These are phyloP conservation scores for Metarhizium sp. DNA, from an alignment of 2,329 filamentous ascomycete species.

Conservation along the genomic window DNA sequence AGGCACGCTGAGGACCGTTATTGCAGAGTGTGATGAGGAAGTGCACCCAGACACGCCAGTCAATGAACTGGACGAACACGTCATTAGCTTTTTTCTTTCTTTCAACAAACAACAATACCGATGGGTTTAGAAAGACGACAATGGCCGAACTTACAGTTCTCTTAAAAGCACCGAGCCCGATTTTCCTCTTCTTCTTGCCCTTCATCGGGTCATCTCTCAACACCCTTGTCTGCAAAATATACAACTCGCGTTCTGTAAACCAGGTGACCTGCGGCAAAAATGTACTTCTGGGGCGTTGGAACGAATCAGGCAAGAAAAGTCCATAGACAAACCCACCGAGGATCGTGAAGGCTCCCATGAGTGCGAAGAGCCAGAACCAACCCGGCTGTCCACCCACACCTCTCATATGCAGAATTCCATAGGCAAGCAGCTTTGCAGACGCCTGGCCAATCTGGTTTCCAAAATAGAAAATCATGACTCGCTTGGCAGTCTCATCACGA, in stretches of 20 bases:
- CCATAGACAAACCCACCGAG: constrained; percentile 30
- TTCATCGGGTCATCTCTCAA: constrained; percentile 34
- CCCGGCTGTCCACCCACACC: constrained; percentile 36
- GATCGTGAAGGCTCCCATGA: constrained; percentile 45
- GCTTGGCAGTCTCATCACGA: constrained; percentile 38
- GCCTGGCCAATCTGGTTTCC: constrained; percentile 41
- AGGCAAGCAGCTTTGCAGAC: constrained; percentile 29
- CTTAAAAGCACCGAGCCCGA: constrained; percentile 34
- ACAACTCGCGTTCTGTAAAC: constrained; percentile 30
- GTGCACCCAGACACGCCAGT: constrained; percentile 44
- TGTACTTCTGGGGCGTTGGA: constrained; percentile 31
- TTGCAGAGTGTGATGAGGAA: constrained; percentile 40
- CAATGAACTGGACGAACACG: constrained; percentile 24
- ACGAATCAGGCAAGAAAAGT: constrained; percentile 34
- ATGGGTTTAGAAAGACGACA: background rate
- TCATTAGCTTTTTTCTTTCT: constrained; percentile 1
- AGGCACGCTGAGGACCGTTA: constrained; percentile 35
- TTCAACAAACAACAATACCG: too few relatives aligned
- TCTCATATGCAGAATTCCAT: constrained; percentile 38
- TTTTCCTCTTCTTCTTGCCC: constrained; percentile 37
- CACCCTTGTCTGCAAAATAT: constrained; percentile 33
- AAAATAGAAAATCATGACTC: constrained; percentile 46
- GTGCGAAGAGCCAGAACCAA: constrained; percentile 48
- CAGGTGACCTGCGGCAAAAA: constrained; percentile 25
- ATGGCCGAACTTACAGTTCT: constrained; percentile 23